Evolutionary conservation across 2,329 filamentous ascomycete species (phyloP).

Genomic region (Penicillium sp.): DNA sequence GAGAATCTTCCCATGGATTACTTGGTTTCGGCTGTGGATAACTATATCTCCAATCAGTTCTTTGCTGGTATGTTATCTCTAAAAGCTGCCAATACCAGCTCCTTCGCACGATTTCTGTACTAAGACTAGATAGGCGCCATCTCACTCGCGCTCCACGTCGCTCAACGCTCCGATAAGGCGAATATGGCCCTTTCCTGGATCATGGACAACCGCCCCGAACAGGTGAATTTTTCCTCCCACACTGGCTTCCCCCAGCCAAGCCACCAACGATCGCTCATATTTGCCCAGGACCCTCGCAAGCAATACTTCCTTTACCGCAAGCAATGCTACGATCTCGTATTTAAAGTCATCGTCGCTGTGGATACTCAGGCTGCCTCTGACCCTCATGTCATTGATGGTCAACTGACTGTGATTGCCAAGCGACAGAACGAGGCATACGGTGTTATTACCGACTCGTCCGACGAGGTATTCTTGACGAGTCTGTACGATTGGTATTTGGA

Average conservation of each 20-base stretch:
- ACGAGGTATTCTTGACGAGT: conserved; percentile 93
- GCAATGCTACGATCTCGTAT: conserved; percentile 83
- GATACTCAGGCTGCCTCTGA: conserved; percentile 71
- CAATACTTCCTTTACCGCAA: conserved; percentile 71
- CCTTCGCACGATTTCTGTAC: background rate
- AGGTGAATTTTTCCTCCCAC: conserved; percentile 41
- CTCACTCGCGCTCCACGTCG: conserved; percentile 80
- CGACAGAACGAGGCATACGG: conserved; percentile 87
- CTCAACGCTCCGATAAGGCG: conserved; percentile 80
- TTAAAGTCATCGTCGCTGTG: conserved; percentile 75
- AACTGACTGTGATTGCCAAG: conserved; percentile 72
- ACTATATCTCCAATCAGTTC: conserved; percentile 82
- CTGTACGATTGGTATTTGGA: conserved; percentile 98
- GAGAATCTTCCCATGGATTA: conserved; percentile 79
- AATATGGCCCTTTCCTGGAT: conserved; percentile 86
- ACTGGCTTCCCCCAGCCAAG: background rate
- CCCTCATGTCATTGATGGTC: conserved; percentile 76
- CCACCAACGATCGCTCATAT: conserved; percentile 18
- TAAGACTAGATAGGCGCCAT: conserved; percentile 65
- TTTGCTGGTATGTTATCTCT: conserved; percentile 65
- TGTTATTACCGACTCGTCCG: conserved; percentile 82
- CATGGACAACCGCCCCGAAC: conserved; percentile 74
- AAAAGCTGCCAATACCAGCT: conserved; percentile 7
- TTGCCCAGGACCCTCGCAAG: conserved; percentile 64
- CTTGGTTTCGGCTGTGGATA: conserved; percentile 73